phyloP scores from a whole-genome alignment of 805 yeast genomes.

The Kodamaea leandrae region DNA sequence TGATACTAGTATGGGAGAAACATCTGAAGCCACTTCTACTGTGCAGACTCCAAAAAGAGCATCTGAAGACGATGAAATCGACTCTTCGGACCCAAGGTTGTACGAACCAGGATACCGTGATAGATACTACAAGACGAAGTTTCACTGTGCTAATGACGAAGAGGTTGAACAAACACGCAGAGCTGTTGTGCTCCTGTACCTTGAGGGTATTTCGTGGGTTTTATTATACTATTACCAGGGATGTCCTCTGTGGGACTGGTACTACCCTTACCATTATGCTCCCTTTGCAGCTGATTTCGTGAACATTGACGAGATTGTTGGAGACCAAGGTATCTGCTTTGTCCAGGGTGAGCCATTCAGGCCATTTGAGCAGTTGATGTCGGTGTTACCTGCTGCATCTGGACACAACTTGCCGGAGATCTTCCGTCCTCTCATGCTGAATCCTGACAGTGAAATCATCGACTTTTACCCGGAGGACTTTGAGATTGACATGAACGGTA shows the following conservation, averaged over 20 bases:
- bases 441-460: conserved; percentile 74
- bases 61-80: conserved; percentile 32
- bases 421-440: conserved; percentile 78
- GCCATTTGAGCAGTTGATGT: conserved; percentile 93
- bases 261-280: conserved; percentile 94
- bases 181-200: conserved; percentile 65
- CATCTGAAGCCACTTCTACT: conserved; percentile 1
- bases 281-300: conserved; percentile 92
- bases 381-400: conserved; percentile 92
- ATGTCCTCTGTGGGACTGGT: conserved; percentile 99
- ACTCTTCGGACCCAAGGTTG: conserved; percentile 51
- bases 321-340: conserved; percentile 52
- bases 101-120: conserved; percentile 86
- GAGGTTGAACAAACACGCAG: conserved; percentile 52
- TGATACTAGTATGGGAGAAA: too few species aligned
- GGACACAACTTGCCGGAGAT: conserved; percentile 81
- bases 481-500: conserved; percentile 92
- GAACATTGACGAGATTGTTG: conserved; percentile 46
- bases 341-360: conserved; percentile 72
- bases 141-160: conserved; percentile 54
- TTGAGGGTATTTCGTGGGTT: conserved; percentile 98
- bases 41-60: conserved; percentile 8
- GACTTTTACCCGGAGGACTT: conserved; percentile 91
- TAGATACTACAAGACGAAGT: conserved; percentile 78
- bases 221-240: conserved; percentile 92